Evolutionary conservation across 2,329 filamentous ascomycete genomes (phyloP).

Genomic region (Talaromyces sp.): DNA sequence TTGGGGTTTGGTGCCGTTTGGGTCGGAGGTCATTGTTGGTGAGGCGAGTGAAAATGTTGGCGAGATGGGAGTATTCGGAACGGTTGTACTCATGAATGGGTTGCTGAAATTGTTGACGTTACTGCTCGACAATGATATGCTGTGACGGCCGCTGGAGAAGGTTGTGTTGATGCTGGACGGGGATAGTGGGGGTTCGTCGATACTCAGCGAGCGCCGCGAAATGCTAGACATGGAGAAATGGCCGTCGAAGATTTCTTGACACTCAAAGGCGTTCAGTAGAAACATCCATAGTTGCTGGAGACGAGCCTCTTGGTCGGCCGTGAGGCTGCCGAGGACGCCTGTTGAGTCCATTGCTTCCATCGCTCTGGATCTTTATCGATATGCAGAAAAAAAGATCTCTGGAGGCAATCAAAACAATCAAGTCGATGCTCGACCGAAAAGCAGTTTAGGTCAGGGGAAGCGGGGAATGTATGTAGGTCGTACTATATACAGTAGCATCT

Average conservation of each 20-base stretch:
- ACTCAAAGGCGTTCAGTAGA: constrained; percentile 59
- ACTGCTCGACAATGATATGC: constrained; percentile 9
- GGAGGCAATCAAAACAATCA: neutral
- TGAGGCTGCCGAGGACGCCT: constrained; percentile 80
- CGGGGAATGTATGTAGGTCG: neutral
- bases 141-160: constrained; percentile 6
- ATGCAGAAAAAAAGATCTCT: neutral
- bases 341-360: constrained; percentile 10
- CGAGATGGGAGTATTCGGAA: neutral
- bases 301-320: constrained; percentile 78
- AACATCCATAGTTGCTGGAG: constrained; percentile 80
- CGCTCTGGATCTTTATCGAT: neutral
- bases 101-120: neutral
- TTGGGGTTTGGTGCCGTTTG: neutral
- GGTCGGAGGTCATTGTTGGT: neutral
- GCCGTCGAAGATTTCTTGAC: constrained; percentile 38
- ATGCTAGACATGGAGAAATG: constrained; percentile 29
- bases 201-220: constrained; percentile 6
- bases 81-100: neutral
- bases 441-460: neutral
- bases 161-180: constrained; percentile 16
- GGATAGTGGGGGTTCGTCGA: constrained; percentile 13
- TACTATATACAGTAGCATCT: neutral
- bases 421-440: neutral
- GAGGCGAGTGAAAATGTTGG: neutral